Evolutionary conservation across 805 yeast species (phyloP), one percentile per base, ranked within the genome.

Genomic region (Wickerhamia fluorescens): DNA sequence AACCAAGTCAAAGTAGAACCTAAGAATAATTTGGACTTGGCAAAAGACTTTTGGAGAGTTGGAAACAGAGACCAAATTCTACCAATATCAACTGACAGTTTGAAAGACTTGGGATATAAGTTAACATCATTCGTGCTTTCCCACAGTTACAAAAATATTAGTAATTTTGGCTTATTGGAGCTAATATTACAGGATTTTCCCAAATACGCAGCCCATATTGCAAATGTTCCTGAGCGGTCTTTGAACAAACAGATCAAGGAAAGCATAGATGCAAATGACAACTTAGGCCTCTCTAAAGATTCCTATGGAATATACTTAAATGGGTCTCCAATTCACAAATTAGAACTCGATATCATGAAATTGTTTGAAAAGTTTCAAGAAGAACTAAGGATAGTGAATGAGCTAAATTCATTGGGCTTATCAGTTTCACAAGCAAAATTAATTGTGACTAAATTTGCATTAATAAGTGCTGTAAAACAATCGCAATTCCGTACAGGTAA

Each of bases 241-340:
- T 14, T 22, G 25, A 37, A 20, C 11, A 41, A 51, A 6, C 44
- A 45, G 4, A 38, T 69, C 3, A 31, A 47, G 31, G 43, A 38
- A 4, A 45, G 44, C 16, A 41, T 61, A 2, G 28, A 41, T 3
- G 30, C 30, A 3, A 68, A 68, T 38, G 57, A 51, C 16, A 44
- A 45, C 11, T 20, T 50, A 4, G 76, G 75, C 0, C 38, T 62
- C 2, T 45, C 61, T 2, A 41, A 58, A 5, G 65, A 59, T 3
- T 45, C 61, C 2, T 45, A 58, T 18, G 82, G 81, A 1, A 34
- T 88, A 2, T 80, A 73, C 37, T 42, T 86, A 12, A 85, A 87
- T 51, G 94, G 95, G 1, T 71, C 79, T 0, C 62, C 76, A 2
- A 49, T 78, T 1, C 55, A 71, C n/a, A 60, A 60, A 1, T 43